Percentiles rank a stretch among this genome's conserved stretches.
phyloP scores from a whole-genome alignment of 2,329 filamentous ascomycete species.

The Talaromyces rugulosus region DNA sequence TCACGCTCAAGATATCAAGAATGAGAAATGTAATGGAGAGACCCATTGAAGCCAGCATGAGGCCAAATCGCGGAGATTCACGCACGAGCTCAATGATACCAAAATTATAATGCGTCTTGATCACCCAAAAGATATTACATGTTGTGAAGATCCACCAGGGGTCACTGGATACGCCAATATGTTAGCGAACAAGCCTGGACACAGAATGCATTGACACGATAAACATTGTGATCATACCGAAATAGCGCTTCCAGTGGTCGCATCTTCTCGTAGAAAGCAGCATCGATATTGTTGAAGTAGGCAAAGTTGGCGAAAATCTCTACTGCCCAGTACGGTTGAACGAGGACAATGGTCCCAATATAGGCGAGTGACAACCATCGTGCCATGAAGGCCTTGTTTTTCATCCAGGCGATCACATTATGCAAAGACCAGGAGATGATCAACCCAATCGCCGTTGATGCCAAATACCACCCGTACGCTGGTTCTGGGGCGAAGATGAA shows the following conservation, averaged over 20 bases:
- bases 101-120: slow-evolving; percentile 59
- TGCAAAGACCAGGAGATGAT: slow-evolving; percentile 61
- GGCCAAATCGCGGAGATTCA: slow-evolving; percentile 60
- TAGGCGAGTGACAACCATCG: slow-evolving; percentile 51
- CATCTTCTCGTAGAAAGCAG: slow-evolving; percentile 49
- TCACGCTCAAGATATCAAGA: slow-evolving; percentile 58
- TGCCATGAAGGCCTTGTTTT: slow-evolving; percentile 58
- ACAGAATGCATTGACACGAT: too few species aligned
- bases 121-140: slow-evolving; percentile 57
- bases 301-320: slow-evolving; percentile 64
- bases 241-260: slow-evolving; percentile 59
- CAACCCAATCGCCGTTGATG: slow-evolving; percentile 47
- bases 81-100: slow-evolving; percentile 53
- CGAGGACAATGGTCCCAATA: slow-evolving; percentile 55
- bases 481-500: slow-evolving; percentile 56
- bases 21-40: slow-evolving; percentile 59
- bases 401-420: slow-evolving; percentile 65
- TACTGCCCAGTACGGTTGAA: slow-evolving; percentile 60
- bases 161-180: slow-evolving; percentile 39
- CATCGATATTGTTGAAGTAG: slow-evolving; percentile 56
- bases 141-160: slow-evolving; percentile 67
- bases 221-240: slow-evolving; percentile 34
- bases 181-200: background rate
- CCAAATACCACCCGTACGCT: slow-evolving; percentile 59
- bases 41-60: slow-evolving; percentile 59